Evolutionary conservation across 345 rosid species (phyloP), one percentile per base, ranked within the genome.

Genomic region (Durio zibethinus): DNA sequence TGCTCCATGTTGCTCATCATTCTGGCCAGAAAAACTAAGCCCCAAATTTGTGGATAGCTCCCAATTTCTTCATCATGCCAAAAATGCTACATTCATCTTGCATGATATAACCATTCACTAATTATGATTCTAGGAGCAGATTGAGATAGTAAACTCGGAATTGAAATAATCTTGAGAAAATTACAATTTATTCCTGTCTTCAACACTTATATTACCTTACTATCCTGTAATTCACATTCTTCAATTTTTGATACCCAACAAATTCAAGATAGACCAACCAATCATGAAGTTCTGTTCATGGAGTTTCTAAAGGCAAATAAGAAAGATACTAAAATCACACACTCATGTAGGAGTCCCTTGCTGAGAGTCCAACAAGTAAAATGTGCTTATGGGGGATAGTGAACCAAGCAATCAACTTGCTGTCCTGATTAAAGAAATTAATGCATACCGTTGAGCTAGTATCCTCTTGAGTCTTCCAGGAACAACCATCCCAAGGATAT

Each of bases 401-500:
- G 42, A 50, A 53, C 53, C 69, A 43, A 48, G 45, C 48, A 52
- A 59, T 29, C 70, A 69, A 18, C 7, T 60, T 4, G 27, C 25
- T 50, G 25, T 33, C 2, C 43, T 43, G 36, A 20, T 68, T 47
- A 56, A 79, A 53, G 38, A 67, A 48, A 61, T 57, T 52, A 64
- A 31, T 31, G 27, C 71, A 57, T 80, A 90, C 98, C 84, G 16
- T 80, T 73, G 86, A 72, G 77, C 69, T 53, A 56, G 45, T 67
- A 52, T 68, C 79, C 9, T 80, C 87, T 60, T 83, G 85, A 2
- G 76, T 68, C 76, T 77, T 82, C 80, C 72, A 84, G 29, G 88
- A 71, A 73, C 76, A 73, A 80, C 64, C 76, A 67, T 60, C 78
- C 88, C 89, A 87, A 76, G 83, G 78, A 83, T 85, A 77, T 40